Percentiles rank a stretch among this genome's conserved stretches.
Conservation (phyloP, 1,284 basidiomycete species). For the Rhodofomes roseus region DNA sequence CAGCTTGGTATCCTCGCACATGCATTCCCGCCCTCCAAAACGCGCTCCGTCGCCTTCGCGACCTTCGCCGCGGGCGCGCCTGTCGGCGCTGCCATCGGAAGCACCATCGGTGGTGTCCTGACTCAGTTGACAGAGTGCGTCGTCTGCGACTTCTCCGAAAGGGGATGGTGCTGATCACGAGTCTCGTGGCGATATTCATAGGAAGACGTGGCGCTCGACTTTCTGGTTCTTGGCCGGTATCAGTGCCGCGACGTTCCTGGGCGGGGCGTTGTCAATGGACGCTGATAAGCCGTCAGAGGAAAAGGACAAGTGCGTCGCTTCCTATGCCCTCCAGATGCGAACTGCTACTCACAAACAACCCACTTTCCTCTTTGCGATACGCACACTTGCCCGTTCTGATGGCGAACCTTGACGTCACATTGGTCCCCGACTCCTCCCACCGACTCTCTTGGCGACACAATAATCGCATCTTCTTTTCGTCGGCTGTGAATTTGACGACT, state of each 20-base stretch:
- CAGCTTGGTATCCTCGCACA: conserved; percentile 78
- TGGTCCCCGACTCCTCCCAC: not conserved
- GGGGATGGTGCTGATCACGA: not conserved
- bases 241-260: conserved; percentile 34
- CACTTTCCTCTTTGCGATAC: too few species aligned
- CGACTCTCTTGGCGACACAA: not conserved
- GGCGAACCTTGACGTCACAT: not conserved
- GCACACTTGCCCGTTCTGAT: not conserved
- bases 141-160: conserved; percentile 1
- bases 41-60: conserved; percentile 72
- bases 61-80: conserved; percentile 80
- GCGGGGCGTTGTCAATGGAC: conserved; percentile 44
- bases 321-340: not conserved
- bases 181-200: too few species aligned
- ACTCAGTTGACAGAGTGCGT: conserved; percentile 56
- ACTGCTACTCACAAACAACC: not conserved
- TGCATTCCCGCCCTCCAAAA: conserved; percentile 63
- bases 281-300: conserved; percentile 40
- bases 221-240: conserved; percentile 54
- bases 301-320: conserved; percentile 33
- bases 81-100: conserved; percentile 69
- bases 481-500: not conserved
- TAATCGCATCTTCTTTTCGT: not conserved
- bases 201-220: conserved; percentile 50
- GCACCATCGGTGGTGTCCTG: conserved; percentile 65